Evolutionary conservation across 805 yeast genomes (phyloP).

Genomic region (Zygosaccharomyces bisporus): DNA sequence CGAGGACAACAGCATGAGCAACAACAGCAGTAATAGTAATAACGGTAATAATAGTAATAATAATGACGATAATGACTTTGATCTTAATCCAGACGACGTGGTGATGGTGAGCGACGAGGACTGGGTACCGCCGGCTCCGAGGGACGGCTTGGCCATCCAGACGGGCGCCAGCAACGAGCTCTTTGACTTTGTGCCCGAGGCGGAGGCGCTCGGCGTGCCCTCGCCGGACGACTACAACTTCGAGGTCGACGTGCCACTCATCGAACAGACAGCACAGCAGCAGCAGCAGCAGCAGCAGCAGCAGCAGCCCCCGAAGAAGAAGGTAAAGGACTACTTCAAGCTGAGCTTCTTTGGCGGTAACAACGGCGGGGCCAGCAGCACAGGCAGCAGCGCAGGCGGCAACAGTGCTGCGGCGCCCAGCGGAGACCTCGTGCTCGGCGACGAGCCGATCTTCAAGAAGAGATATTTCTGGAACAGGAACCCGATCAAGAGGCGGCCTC

Average conservation of each 20-base stretch:
- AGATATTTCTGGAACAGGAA: conserved; percentile 30
- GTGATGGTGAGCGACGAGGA: conserved; percentile 15
- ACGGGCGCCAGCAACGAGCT: conserved; percentile 6
- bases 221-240: conserved; percentile 5
- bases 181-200: conserved; percentile 9
- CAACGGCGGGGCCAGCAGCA: conserved; percentile 10
- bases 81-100: conserved; percentile 8
- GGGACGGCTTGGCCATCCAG: conserved; percentile 2
- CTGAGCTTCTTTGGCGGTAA: conserved; percentile 25
- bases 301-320: conserved; percentile 17
- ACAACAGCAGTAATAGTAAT: conserved; percentile 1
- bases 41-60: conserved; percentile 5
- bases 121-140: conserved; percentile 6
- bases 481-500: conserved; percentile 13
- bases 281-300: conserved; percentile 18
- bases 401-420: conserved; percentile 1
- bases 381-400: neutral
- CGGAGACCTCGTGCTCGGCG: conserved; percentile 7
- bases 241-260: conserved; percentile 4
- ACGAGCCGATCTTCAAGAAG: conserved; percentile 23
- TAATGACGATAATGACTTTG: conserved; percentile 1
- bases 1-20: conserved; percentile 5
- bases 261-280: conserved; percentile 6
- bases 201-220: conserved; percentile 1
- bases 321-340: conserved; percentile 30